A percentile compares a stretch with the other conserved stretches of the same genome.
phyloP scores from a whole-genome alignment of 139 green algal species.

The Tetradesmus obliquus region DNA sequence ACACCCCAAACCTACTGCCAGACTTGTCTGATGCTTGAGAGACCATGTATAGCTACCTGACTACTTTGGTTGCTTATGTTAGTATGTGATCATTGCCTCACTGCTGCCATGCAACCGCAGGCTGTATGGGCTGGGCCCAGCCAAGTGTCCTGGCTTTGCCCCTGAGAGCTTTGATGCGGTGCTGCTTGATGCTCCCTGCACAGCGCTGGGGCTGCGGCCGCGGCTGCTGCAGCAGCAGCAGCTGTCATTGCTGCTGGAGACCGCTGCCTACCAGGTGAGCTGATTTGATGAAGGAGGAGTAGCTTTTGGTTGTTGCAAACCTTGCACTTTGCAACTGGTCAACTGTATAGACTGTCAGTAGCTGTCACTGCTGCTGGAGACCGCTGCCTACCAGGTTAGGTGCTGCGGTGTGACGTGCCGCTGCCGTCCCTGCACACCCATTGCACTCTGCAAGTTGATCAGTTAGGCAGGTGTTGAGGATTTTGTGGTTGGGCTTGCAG shows the following conservation, averaged over 20 bases:
- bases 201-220: slow-evolving; percentile 88
- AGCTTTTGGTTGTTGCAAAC: background rate
- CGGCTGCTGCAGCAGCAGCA: slow-evolving; percentile 63
- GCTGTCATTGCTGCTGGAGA: slow-evolving; percentile 48
- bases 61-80: too few species aligned
- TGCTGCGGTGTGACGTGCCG: background rate
- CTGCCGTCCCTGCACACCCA: too few species aligned
- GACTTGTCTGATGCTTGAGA: too few species aligned
- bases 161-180: slow-evolving; percentile 84
- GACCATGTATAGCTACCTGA: too few species aligned
- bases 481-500: too few species aligned
- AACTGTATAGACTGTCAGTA: background rate
- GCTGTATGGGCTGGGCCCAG: slow-evolving; percentile 15
- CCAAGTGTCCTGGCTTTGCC: slow-evolving; percentile 50
- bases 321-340: too few species aligned
- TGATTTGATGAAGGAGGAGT: background rate
- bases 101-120: background rate
- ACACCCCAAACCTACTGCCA: too few species aligned
- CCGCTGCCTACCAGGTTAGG: slow-evolving; percentile 74
- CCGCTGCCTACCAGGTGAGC: slow-evolving; percentile 74
- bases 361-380: slow-evolving; percentile 48
- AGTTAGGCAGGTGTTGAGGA: too few species aligned
- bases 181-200: slow-evolving; percentile 94
- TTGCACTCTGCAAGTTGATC: too few species aligned
- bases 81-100: background rate